A percentile compares a stretch with the other conserved stretches of the same genome.
Conservation (phyloP, 192 early-diverging fungal genomes). For the Backusella parvicylindrica region DNA sequence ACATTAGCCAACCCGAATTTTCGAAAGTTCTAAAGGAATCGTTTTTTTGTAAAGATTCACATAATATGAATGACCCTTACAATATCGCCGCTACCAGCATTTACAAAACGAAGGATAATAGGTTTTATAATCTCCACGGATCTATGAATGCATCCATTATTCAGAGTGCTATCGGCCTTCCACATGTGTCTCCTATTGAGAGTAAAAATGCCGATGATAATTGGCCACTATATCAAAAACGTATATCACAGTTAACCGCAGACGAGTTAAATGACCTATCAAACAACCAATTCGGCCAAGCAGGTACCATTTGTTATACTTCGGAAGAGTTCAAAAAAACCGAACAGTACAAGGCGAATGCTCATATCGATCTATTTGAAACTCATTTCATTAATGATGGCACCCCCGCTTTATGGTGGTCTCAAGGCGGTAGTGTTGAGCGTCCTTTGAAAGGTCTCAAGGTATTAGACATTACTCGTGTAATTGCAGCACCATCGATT, state of each 20-base stretch:
- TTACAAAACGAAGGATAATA: neutral
- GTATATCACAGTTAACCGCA: neutral
- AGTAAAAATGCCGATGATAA: neutral
- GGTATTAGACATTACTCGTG: slow-evolving; percentile 10
- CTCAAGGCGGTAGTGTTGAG: neutral
- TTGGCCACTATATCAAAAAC: neutral
- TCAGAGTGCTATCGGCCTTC: neutral
- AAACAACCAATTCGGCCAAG: neutral
- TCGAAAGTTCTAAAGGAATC: neutral
- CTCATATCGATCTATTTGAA: neutral
- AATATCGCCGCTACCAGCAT: neutral
- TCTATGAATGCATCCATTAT: neutral
- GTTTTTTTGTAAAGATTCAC: too few species aligned
- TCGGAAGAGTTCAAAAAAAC: slow-evolving; percentile 2
- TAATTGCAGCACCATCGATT: slow-evolving; percentile 13
- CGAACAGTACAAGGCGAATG: slow-evolving; percentile 9
- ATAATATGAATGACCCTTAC: neutral
- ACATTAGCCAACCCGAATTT: too few species aligned
- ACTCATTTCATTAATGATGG: neutral
- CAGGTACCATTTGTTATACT: neutral
- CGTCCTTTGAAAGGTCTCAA: slow-evolving; percentile 17
- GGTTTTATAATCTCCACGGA: neutral
- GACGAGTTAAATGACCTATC: neutral
- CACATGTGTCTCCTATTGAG: neutral
- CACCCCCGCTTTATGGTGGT: neutral